phyloP scores from a whole-genome alignment of 2,329 filamentous ascomycete species.

The Phialophora verrucosa region DNA sequence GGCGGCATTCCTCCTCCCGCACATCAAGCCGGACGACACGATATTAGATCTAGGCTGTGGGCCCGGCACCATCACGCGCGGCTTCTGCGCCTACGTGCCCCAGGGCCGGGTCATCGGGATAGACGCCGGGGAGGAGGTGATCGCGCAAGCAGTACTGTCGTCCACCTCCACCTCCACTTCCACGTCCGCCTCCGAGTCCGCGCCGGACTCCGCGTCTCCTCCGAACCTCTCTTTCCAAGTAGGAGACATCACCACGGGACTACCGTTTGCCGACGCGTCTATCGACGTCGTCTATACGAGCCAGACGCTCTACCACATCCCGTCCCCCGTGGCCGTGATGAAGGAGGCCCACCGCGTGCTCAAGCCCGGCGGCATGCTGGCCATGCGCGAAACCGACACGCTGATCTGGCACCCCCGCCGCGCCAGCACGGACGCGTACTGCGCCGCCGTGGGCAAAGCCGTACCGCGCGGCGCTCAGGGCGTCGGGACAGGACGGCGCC shows the following conservation, averaged over 20 bases:
- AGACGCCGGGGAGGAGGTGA: slow-evolving; percentile 40
- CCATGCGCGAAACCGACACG: slow-evolving; percentile 48
- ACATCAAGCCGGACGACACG: slow-evolving; percentile 45
- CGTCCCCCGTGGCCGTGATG: slow-evolving; percentile 56
- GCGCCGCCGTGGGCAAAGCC: slow-evolving; percentile 33
- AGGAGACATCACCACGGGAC: slow-evolving; percentile 48
- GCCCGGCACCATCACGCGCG: slow-evolving; percentile 50
- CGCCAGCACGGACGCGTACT: slow-evolving; percentile 35
- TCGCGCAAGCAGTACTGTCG: slow-evolving; percentile 41
- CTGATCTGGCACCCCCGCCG: slow-evolving; percentile 40
- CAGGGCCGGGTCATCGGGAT: slow-evolving; percentile 48
- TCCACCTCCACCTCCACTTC: slow-evolving; percentile 32
- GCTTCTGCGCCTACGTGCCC: slow-evolving; percentile 47
- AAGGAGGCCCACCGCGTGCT: slow-evolving; percentile 60
- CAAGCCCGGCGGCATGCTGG: slow-evolving; percentile 60
- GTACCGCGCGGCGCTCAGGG: slow-evolving; percentile 41
- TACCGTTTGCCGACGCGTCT: slow-evolving; percentile 51
- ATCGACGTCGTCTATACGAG: slow-evolving; percentile 67
- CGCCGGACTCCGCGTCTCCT: slow-evolving; percentile 34
- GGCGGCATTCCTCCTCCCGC: slow-evolving; percentile 47
- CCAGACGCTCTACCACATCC: slow-evolving; percentile 63
- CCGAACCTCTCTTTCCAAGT: slow-evolving; percentile 44
- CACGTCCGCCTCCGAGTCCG: slow-evolving; percentile 36
- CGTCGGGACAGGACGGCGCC: slow-evolving; percentile 33
- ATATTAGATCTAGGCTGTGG: slow-evolving; percentile 53